These are phyloP conservation scores for Aspergillus hortae DNA, from an alignment of 2,329 filamentous ascomycete species.

Conservation along the genomic window DNA sequence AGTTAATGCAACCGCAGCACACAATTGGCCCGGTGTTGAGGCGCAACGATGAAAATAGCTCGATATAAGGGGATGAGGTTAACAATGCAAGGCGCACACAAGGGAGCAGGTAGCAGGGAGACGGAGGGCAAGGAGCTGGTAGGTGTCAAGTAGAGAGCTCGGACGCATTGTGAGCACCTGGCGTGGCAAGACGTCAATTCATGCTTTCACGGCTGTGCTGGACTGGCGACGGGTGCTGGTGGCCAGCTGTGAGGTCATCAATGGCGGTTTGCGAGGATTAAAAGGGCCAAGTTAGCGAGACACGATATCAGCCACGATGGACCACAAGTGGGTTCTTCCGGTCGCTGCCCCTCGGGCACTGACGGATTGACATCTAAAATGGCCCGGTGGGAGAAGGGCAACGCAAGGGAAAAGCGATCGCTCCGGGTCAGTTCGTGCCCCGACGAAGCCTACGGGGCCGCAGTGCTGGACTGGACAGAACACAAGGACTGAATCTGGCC, in stretches of 20 bases:
- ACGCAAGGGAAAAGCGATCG: not conserved
- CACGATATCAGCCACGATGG: conserved; percentile 16
- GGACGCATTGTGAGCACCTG: conserved; percentile 35
- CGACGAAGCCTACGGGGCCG: no score
- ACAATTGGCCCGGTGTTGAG: conserved; percentile 3
- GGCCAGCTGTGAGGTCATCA: conserved; percentile 2
- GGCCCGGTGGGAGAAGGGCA: not conserved
- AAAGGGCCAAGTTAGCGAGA: conserved; percentile 6
- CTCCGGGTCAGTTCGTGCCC: no score
- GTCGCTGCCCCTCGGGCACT: conserved; percentile 5
- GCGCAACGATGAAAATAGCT: conserved; percentile 11
- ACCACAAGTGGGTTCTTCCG: conserved; percentile 8
- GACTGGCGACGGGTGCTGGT: conserved; percentile 4
- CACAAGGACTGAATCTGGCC: no score
- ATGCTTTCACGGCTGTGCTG: conserved; percentile 17
- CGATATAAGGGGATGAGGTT: conserved; percentile 13
- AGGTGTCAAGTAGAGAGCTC: conserved; percentile 19
- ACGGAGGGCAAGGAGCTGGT: conserved; percentile 19
- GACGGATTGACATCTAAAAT: not conserved
- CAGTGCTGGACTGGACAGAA: no score
- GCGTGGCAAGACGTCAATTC: conserved; percentile 20
- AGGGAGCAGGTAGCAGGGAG: conserved; percentile 13
- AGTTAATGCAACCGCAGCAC: not conserved
- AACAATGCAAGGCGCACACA: conserved; percentile 24
- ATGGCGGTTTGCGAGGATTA: not conserved